Conservation (phyloP, 495 filamentous ascomycete genomes). For the Podospora anserina region DNA sequence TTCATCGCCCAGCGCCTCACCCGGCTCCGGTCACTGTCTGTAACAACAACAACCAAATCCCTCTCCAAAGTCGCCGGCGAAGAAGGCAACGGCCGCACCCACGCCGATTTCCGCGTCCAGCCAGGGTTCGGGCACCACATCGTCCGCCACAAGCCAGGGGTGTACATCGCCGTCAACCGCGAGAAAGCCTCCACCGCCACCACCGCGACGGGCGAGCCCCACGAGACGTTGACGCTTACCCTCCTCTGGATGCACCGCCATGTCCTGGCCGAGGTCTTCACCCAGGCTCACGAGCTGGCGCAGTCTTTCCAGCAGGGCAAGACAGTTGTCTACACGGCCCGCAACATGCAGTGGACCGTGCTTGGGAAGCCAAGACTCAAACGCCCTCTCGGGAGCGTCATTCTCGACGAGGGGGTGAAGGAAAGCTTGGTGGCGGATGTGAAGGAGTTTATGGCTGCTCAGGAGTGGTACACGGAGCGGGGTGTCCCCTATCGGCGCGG, state of each 20-base stretch:
- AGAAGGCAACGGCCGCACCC: conserved; percentile 57
- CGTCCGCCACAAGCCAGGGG: conserved; percentile 74
- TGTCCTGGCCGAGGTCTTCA: conserved; percentile 81
- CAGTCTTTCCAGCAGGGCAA: conserved; percentile 81
- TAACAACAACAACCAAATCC: conserved; percentile 52
- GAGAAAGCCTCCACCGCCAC: conserved; percentile 72
- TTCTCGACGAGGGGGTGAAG: conserved; percentile 81
- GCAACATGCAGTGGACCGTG: conserved; percentile 75
- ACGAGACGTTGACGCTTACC: conserved; percentile 91
- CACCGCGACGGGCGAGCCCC: conserved; percentile 76
- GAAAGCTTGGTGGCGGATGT: conserved; percentile 83
- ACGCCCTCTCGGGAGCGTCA: conserved; percentile 80
- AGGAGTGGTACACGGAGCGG: conserved; percentile 88
- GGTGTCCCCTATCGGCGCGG: conserved; percentile 93
- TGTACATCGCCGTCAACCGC: conserved; percentile 78
- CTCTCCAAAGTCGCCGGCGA: conserved; percentile 61
- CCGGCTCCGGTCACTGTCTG: conserved; percentile 48
- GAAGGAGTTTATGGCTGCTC: conserved; percentile 72
- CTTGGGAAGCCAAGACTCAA: conserved; percentile 87
- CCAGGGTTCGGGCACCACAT: conserved; percentile 87
- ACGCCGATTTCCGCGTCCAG: conserved; percentile 80
- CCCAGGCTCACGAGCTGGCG: conserved; percentile 76
- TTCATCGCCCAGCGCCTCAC: conserved; percentile 48
- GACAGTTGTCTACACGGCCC: conserved; percentile 83
- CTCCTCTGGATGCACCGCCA: conserved; percentile 84